Base-by-base conservation (phyloP, 2,329 filamentous ascomycete genomes). In the Cytospora piceicola region DNA sequence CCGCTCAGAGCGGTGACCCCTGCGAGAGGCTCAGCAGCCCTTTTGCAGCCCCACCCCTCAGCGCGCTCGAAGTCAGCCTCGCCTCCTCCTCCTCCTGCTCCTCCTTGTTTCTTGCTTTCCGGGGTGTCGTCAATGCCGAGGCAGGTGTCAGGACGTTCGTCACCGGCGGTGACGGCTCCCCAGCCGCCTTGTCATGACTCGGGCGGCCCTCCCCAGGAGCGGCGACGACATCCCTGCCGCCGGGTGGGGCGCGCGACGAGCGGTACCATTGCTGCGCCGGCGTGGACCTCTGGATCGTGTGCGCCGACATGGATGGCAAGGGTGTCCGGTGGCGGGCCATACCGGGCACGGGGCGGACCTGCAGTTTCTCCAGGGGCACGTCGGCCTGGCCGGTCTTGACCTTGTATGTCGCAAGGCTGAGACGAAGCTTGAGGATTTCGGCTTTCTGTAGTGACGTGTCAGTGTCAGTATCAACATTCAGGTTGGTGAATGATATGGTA, bases 341-440 rank as follows among this genome's bases (percentile, higher is more conserved):
- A 56, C 70, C 68, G 7, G 69, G 69, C 11, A 77, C 27, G 24
- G 75, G 76, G 34, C 77, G 75, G 58, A 79, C 73, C 71, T 87
- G 79, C 24, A 93, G 80, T 55, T 85, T 77, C 63, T 87, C 81
- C 67, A 92, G 82, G 1, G 90, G 88, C 32, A 91, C 82, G 65
- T 85, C 79, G 62, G 87, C 84, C 76, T 94, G 91, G 67, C 90
- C 88, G 2, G 90, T 93, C 65, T 83, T 84, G 70, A 94, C 81
- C 77, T 93, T 93, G 81, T 93, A 93, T 72, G 85, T 85, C 17
- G 90, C 91, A 24, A 93, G 83, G 32, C 85, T 82, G 20, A 94
- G 84, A n/a, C 90, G 85, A 12, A 92, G 82, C 60, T 84, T 84
- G 54, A 93, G 80, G 58, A 87, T 85, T 72, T 90, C 85, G 24